Base-by-base conservation (phyloP, 2,329 filamentous ascomycete species). In the Teratosphaeria destructans region DNA sequence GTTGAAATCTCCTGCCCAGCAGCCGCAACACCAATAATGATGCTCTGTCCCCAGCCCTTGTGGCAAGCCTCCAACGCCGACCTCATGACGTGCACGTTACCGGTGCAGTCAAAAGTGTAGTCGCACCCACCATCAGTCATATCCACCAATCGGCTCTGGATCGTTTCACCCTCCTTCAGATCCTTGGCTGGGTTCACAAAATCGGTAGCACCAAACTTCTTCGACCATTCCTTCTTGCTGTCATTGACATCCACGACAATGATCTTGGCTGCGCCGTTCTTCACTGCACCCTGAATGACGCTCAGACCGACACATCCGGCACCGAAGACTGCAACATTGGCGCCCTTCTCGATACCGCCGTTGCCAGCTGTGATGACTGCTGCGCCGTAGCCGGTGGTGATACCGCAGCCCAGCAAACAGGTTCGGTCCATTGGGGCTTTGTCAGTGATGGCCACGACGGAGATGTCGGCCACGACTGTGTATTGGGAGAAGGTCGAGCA, bases 101-200 rank as follows among this genome's bases (percentile, higher is more conserved):
- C 94, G 6, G 94, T 99, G 82, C 94, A 97, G 80, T 99, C 94
- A 74, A 99, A 99, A 56, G 94, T 99, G 81, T 96, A 97, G 80
- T 99, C 94, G 74, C 91, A 95, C 57, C 94, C 94, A 66, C 94
- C 94, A 71, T 97, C 94, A 1, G 94, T 99, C 88, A 97, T 91
- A 78, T 97, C 93, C 67, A 97, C 85, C 65, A 99, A 83, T 79
- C 93, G 88, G 72, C 96, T 90, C 70, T 95, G 90, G 67, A 97
- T 88, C 61, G 83, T 90, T 82, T 93, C 88, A 64, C 81, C 83
- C 55, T 74, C 71, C 65, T 77, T 76, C 58, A 80, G 68, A 57
- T 72, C 68, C 76, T 93, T 87, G 61, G 82, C 85, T 53, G 94
- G 94, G 81, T 99, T 97, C 70, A 99, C 89, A 72, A 99, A 99